Conservation (phyloP, 805 yeast genomes). For the Phaffomyces thermotolerans region DNA sequence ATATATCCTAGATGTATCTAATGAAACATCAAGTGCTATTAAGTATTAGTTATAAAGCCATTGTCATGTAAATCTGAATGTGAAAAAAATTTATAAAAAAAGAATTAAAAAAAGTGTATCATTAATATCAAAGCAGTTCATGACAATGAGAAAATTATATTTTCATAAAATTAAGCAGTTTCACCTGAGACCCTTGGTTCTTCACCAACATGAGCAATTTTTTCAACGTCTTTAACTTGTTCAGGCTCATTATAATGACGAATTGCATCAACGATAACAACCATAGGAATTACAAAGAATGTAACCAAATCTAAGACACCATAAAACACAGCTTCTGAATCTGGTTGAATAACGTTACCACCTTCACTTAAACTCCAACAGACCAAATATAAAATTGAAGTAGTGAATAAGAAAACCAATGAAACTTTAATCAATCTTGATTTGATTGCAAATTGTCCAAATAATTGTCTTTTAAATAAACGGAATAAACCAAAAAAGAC, state of each 20-base stretch:
- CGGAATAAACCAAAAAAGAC: slow-evolving; percentile 32
- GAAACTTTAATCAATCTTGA: neutral
- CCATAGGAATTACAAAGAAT: slow-evolving; percentile 36
- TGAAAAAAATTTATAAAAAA: too few relatives aligned
- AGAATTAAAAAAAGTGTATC: neutral
- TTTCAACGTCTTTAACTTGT: neutral
- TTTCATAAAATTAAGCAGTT: neutral
- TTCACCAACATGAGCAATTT: slow-evolving; percentile 13
- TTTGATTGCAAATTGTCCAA: neutral
- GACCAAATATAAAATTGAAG: slow-evolving; percentile 39
- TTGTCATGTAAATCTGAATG: too few relatives aligned
- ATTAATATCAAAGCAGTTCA: neutral
- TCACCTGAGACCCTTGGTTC: slow-evolving; percentile 3
- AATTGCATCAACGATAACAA: slow-evolving; percentile 17
- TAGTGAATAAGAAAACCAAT: slow-evolving; percentile 25
- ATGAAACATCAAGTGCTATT: too few relatives aligned
- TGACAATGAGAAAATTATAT: neutral
- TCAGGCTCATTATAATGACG: slow-evolving; percentile 10
- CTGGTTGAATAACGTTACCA: slow-evolving; percentile 48
- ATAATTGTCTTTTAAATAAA: slow-evolving; percentile 24
- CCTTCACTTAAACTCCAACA: slow-evolving; percentile 49
- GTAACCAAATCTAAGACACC: slow-evolving; percentile 43
- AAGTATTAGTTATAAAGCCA: too few relatives aligned
- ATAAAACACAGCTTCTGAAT: slow-evolving; percentile 46
- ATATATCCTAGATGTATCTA: too few relatives aligned